phyloP scores from a whole-genome alignment of 371 early-diverging fungal genomes.

The Rhizopus delemar region DNA sequence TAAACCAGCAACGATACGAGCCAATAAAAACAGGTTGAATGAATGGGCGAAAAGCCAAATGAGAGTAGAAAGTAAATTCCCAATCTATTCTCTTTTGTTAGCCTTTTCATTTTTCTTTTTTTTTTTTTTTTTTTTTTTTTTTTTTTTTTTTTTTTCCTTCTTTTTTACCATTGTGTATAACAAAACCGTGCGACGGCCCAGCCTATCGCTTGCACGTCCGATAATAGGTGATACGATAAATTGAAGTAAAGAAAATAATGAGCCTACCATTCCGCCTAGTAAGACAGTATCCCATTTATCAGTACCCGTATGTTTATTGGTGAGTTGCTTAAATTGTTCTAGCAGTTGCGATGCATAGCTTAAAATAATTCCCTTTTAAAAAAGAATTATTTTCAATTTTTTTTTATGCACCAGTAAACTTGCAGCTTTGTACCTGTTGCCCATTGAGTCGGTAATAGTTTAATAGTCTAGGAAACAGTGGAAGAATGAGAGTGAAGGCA shows the following conservation, averaged over 20 bases:
- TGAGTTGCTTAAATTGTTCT: conserved; percentile 42
- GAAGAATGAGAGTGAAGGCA: conserved; percentile 96
- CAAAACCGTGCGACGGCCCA: conserved; percentile 85
- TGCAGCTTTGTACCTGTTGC: conserved; percentile 41
- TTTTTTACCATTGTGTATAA: conserved; percentile 78
- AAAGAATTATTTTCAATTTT: neutral
- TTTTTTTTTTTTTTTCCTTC: neutral
- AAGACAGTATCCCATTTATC: conserved; percentile 84
- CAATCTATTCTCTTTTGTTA: conserved; percentile 54
- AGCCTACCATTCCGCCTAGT: conserved; percentile 92
- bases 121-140: conserved; percentile 14
- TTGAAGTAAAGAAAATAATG: conserved; percentile 93
- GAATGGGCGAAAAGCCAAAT: conserved; percentile 87
- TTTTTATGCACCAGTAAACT: neutral
- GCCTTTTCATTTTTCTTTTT: too few relatives aligned
- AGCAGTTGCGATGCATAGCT: conserved; percentile 35
- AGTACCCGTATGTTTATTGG: conserved; percentile 15
- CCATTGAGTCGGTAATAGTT: conserved; percentile 60
- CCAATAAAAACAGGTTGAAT: conserved; percentile 81
- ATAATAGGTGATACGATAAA: conserved; percentile 86
- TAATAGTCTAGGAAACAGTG: conserved; percentile 81
- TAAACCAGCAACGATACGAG: conserved; percentile 91
- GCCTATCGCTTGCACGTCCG: conserved; percentile 78
- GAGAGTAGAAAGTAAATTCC: conserved; percentile 82
- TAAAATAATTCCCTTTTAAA: conserved; percentile 33